Evolutionary conservation across 2,329 filamentous ascomycete species (phyloP).

Genomic region (Trematosphaeria pertusa): DNA sequence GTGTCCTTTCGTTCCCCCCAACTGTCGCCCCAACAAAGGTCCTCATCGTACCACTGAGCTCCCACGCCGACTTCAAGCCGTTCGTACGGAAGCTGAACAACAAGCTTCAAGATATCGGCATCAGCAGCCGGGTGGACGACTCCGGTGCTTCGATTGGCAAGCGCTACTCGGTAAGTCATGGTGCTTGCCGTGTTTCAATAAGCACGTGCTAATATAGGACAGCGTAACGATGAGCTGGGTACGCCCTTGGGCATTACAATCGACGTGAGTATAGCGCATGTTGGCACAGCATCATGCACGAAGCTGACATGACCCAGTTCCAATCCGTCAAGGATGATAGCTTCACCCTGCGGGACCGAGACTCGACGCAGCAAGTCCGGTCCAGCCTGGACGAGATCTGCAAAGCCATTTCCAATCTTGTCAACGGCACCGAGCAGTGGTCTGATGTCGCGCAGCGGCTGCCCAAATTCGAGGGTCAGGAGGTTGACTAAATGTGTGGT

Average conservation of each 20-base stretch:
- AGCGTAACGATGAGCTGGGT: conserved; percentile 91
- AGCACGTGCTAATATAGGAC: conserved; percentile 23
- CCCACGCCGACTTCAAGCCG: conserved; percentile 81
- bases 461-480: conserved; percentile 74
- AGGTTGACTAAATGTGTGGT: conserved; percentile 32
- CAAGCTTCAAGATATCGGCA: conserved; percentile 75
- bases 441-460: conserved; percentile 77
- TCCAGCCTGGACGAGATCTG: conserved; percentile 81
- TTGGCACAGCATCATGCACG: background rate
- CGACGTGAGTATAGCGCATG: conserved; percentile 55
- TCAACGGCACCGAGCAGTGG: conserved; percentile 70
- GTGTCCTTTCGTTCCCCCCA: conserved; percentile 77
- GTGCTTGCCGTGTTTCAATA: background rate
- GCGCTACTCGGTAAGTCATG: conserved; percentile 64
- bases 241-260: conserved; percentile 93
- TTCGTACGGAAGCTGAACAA: conserved; percentile 74
- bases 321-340: conserved; percentile 88
- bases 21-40: conserved; percentile 93
- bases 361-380: conserved; percentile 89
- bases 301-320: conserved; percentile 59
- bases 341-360: conserved; percentile 84
- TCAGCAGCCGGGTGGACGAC: conserved; percentile 88
- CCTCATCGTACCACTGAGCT: conserved; percentile 86
- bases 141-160: conserved; percentile 93
- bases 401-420: conserved; percentile 70